Percentiles rank a stretch among this genome's conserved stretches.
Evolutionary conservation across 2,329 filamentous ascomycete species (phyloP).

Genomic region (Stagonosporopsis rhizophila): DNA sequence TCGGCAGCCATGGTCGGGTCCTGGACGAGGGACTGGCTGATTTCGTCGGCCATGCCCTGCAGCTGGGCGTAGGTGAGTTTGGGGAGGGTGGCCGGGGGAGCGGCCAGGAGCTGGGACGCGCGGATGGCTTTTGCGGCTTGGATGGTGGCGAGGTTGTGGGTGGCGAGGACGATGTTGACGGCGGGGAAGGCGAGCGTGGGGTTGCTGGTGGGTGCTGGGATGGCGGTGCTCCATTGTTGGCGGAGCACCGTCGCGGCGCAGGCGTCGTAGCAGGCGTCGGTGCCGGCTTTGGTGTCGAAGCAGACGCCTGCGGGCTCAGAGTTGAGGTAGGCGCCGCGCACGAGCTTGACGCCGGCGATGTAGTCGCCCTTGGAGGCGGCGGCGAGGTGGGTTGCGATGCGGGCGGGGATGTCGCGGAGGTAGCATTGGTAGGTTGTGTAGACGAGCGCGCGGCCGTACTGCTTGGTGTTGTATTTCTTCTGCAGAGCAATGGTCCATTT

Average conservation of each 20-base stretch:
- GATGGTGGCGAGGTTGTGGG: conserved; percentile 81
- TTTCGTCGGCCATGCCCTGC: conserved; percentile 95
- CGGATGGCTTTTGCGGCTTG: conserved; percentile 59
- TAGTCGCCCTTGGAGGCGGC: conserved; percentile 56
- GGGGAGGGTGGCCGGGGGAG: conserved; percentile 39
- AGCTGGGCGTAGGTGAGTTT: conserved; percentile 75
- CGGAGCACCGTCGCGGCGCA: conserved; percentile 72
- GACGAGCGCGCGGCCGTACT: conserved; percentile 68
- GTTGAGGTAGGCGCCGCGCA: conserved; percentile 63
- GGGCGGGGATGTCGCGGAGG: conserved; percentile 56
- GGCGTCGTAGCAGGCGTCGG: conserved; percentile 71
- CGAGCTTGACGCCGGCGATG: conserved; percentile 64
- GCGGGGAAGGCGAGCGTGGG: conserved; percentile 48
- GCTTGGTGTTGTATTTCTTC: conserved; percentile 71
- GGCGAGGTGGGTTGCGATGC: conserved; percentile 56
- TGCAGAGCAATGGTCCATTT: conserved; percentile 81
- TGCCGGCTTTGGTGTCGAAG: conserved; percentile 61
- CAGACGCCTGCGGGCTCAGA: conserved; percentile 60
- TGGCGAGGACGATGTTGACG: conserved; percentile 74
- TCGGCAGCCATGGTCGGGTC: conserved; percentile 49
- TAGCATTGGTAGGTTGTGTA: conserved; percentile 71
- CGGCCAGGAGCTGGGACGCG: conserved; percentile 50
- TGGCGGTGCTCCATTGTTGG: conserved; percentile 64
- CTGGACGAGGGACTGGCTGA: conserved; percentile 67
- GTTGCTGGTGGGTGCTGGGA: conserved; percentile 55